Evolutionary conservation across 2,329 filamentous ascomycete species (phyloP), one percentile per base, ranked within the genome.

Genomic region (Botrytis medusae): DNA sequence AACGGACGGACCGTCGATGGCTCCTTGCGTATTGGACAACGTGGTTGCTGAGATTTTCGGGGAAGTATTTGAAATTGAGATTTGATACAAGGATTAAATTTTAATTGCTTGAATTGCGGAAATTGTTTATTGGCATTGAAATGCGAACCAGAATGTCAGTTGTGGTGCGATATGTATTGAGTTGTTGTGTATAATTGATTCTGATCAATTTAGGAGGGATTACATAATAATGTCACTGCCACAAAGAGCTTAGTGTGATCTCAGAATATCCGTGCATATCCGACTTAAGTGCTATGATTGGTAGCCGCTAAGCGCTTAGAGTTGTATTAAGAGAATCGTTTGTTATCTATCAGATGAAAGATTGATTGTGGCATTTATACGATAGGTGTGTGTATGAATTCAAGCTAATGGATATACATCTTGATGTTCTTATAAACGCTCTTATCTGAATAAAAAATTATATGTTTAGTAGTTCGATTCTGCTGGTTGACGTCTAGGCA

Each of bases 21-120:
- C 78, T 77, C 84, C 82, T 80, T 82, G 83, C 79, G 80, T 81
- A 77, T 82, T 81, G 80, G 84, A 86, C 86, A 86, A 84, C 83
- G 83, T 87, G 85, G 81, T 81, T 77, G 79, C 77, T 78, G 75
- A 77, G 70, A 68, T 69, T 69, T 72, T 51, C n/a, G 57, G 42
- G 46, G 40, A 46, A 67, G 61, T 62, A 67, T 57, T 65, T 48
- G 54, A 37, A 72, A 72, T 25, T 72, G 61, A 72, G 70, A 72
- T 72, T 72, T 72, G 70, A 67, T 67, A 72, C 70, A 72, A 72
- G 70, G 70, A 67, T 67, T 59, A 42, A n/a, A 64, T 4, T 69
- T 29, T 54, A 42, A 65, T 71, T 72, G 44, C 57, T 57, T 67
- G 61, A 65, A 72, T 54, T 64, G 37, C 61, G 69, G 70, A 72